These are phyloP conservation scores for Cryphonectria naterciae DNA, from an alignment of 2,329 filamentous ascomycete genomes.

Conservation along the genomic window DNA sequence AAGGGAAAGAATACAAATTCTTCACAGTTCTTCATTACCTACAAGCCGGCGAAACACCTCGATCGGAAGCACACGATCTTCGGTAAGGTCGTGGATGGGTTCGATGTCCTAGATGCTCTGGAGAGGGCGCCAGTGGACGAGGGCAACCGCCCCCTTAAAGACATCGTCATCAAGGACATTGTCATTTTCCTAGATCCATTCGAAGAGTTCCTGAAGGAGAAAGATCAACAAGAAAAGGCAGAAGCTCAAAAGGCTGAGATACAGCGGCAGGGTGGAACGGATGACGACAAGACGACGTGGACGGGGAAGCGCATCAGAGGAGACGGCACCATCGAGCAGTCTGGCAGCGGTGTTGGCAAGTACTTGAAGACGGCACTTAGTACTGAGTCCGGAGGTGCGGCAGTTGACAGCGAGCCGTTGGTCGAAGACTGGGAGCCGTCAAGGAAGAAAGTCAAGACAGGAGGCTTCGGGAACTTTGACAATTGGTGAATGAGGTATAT, in stretches of 20 bases:
- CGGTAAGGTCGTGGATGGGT: conserved; percentile 77
- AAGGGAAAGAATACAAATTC: conserved; percentile 98
- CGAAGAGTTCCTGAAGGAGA: conserved; percentile 84
- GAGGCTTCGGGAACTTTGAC: conserved; percentile 95
- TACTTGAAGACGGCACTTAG: conserved; percentile 71
- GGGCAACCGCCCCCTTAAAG: conserved; percentile 74
- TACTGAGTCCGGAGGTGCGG: conserved; percentile 30
- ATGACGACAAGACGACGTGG: conserved; percentile 92
- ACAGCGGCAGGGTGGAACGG: conserved; percentile 68
- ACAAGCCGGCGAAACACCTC: conserved; percentile 81
- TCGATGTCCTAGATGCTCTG: conserved; percentile 72
- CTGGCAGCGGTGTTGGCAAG: conserved; percentile 67
- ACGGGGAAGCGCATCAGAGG: conserved; percentile 86
- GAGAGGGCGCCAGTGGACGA: conserved; percentile 78
- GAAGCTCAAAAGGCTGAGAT: conserved; percentile 66
- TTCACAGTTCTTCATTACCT: conserved; percentile 92
- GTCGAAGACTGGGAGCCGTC: conserved; percentile 71
- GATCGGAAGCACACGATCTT: conserved; percentile 98
- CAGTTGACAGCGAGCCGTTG: conserved; percentile 55
- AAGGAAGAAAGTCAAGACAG: conserved; percentile 78
- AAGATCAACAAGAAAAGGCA: conserved; percentile 63
- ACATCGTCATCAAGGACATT: conserved; percentile 81
- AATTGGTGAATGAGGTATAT: conserved; percentile 64
- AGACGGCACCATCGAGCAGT: conserved; percentile 59
- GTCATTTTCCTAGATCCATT: conserved; percentile 93